These are phyloP conservation scores for Leccinum glutinopallens DNA, from an alignment of 1,284 basidiomycete species.

Conservation along the genomic window DNA sequence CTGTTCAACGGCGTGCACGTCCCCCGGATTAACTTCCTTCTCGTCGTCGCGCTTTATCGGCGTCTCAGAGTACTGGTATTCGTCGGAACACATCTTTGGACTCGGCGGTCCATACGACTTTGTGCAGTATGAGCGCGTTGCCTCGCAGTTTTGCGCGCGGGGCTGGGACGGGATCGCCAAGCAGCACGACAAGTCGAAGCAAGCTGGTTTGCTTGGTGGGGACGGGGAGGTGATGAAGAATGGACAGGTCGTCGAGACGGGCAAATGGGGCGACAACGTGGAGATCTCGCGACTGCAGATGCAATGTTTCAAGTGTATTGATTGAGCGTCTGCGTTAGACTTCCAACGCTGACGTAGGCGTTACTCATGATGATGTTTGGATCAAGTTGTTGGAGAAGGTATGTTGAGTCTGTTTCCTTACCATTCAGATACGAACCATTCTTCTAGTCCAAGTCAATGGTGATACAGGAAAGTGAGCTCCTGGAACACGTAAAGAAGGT, in stretches of 20 bases:
- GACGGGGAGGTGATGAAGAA: slow-evolving; percentile 56
- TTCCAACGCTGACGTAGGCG: not conserved
- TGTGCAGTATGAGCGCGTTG: slow-evolving; percentile 93
- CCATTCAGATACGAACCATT: not conserved
- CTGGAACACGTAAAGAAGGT: too few species aligned
- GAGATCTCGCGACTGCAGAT: slow-evolving; percentile 87
- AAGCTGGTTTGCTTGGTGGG: slow-evolving; percentile 52
- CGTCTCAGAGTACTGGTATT: slow-evolving; percentile 99
- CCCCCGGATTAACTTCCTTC: slow-evolving; percentile 81
- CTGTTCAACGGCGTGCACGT: slow-evolving; percentile 98
- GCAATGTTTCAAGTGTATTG: slow-evolving; percentile 89
- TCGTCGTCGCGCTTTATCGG: slow-evolving; percentile 93
- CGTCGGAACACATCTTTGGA: slow-evolving; percentile 93
- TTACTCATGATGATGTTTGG: slow-evolving; percentile 10
- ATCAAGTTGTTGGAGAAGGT: slow-evolving; percentile 1
- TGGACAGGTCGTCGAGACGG: slow-evolving; percentile 62
- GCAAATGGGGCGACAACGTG: slow-evolving; percentile 72
- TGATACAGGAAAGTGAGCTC: not conserved
- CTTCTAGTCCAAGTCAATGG: not conserved
- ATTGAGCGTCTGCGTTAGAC: not conserved
- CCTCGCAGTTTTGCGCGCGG: slow-evolving; percentile 81
- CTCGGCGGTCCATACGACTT: slow-evolving; percentile 96
- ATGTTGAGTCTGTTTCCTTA: not conserved
- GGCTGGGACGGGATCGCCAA: slow-evolving; percentile 79
- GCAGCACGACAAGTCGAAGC: slow-evolving; percentile 62